These are phyloP conservation scores for Phaseolus lunatus DNA, from an alignment of 306 rosid species.

Conservation along the genomic window DNA sequence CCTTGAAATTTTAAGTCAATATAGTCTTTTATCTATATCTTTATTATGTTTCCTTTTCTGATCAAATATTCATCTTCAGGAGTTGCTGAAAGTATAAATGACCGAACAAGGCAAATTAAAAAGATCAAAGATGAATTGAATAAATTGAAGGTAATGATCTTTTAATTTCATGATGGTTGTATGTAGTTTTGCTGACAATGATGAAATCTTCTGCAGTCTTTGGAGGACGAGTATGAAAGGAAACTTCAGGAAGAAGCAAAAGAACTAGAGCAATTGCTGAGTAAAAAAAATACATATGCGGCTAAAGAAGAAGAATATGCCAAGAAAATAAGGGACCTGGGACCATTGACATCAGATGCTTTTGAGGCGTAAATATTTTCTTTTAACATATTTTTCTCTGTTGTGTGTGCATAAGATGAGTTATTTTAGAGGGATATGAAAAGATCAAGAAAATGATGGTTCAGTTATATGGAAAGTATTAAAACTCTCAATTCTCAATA, in stretches of 20 bases:
- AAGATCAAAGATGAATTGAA: slow-evolving; percentile 79
- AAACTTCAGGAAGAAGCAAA: slow-evolving; percentile 95
- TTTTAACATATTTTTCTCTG: slow-evolving; percentile 3
- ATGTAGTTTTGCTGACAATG: slow-evolving; percentile 45
- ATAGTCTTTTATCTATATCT: slow-evolving; percentile 41
- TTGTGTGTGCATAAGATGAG: neutral
- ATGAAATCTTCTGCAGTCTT: slow-evolving; percentile 60
- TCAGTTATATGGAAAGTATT: slow-evolving; percentile 12
- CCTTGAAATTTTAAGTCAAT: slow-evolving; percentile 42
- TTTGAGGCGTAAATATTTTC: slow-evolving; percentile 77
- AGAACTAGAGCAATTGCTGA: slow-evolving; percentile 83
- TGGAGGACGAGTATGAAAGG: slow-evolving; percentile 83
- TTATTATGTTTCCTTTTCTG: slow-evolving; percentile 44
- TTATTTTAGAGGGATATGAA: slow-evolving; percentile 21
- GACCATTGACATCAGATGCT: slow-evolving; percentile 93
- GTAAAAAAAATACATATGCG: slow-evolving; percentile 73
- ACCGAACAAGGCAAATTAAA: slow-evolving; percentile 59
- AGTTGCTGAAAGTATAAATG: slow-evolving; percentile 68
- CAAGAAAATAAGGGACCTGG: slow-evolving; percentile 91
- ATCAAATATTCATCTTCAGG: slow-evolving; percentile 64
- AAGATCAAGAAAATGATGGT: slow-evolving; percentile 12
- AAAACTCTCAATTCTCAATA: slow-evolving; percentile 18
- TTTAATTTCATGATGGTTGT: slow-evolving; percentile 41
- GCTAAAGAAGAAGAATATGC: slow-evolving; percentile 91
- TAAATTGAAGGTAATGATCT: slow-evolving; percentile 75